Base-by-base conservation (phyloP, 768 basidiomycete genomes). In the Xerocomus spinulosus region DNA sequence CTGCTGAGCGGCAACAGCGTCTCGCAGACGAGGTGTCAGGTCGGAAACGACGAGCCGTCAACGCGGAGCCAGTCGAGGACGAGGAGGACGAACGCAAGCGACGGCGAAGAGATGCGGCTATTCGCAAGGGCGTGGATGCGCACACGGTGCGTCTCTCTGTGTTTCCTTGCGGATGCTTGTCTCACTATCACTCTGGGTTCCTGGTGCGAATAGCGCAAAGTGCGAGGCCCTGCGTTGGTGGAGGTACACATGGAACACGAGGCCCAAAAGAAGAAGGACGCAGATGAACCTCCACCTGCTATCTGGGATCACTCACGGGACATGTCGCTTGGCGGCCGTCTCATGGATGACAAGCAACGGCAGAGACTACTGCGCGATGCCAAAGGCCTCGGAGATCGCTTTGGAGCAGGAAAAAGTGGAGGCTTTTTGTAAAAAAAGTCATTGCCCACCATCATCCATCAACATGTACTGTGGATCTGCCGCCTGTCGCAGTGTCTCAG, bases 21-120 rank as follows among this genome's bases (percentile, higher is more conserved):
- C 72, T 97, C n/a, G 83, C 83, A 1, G 95, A 98, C 61, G 95
- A 99, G 66, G 85, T 96, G 2, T 78, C 84, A n/a, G 95, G 96
- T 34, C 92, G 89, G 69, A 87, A 89, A 58, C 78, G 87, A 48
- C 79, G 85, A 17, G 85, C 82, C 4, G 77, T 64, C 21, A 84
- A 87, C 48, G 70, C 71, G 29, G 68, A 68, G 17, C 67, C 61
- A 0, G 75, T 73, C 15, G 74, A 57, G 24, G 67, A 65, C 36
- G 49, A 44, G 1, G 62, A 58, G 26, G 65, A 73, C 0, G 74
- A 69, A 8, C 63, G 69, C 53, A 86, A 84, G 68, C 72, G 80
- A 53, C 74, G 79, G 50, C 77, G 71, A 58, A 69, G 77, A 53
- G 89, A 92, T 42, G 83, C 78, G 26, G 85, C 79, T 46, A 80